Evolutionary conservation across 331 rosid species (phyloP).

Genomic region (Erythrophleum ivorense): DNA sequence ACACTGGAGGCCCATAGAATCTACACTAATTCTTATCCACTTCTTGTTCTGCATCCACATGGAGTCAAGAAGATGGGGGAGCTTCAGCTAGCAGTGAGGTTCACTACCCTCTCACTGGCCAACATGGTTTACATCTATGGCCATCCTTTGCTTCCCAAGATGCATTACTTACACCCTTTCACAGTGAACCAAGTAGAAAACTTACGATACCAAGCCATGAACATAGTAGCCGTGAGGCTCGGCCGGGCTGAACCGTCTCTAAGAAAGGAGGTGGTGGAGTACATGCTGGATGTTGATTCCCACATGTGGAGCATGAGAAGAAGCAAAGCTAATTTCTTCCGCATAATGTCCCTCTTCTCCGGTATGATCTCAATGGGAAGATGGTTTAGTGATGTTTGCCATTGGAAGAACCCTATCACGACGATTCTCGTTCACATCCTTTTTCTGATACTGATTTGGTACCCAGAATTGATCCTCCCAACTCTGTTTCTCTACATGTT

Average conservation of each 20-base stretch:
- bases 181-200: constrained; percentile 85
- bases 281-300: constrained; percentile 89
- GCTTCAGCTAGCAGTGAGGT: constrained; percentile 79
- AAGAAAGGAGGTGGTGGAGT: constrained; percentile 87
- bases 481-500: constrained; percentile 83
- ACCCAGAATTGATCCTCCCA: constrained; percentile 86
- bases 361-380: constrained; percentile 53
- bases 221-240: constrained; percentile 70
- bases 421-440: constrained; percentile 78
- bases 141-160: constrained; percentile 83
- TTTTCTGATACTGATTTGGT: constrained; percentile 73
- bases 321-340: constrained; percentile 91
- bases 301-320: constrained; percentile 93
- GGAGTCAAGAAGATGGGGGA: constrained; percentile 95
- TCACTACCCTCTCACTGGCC: constrained; percentile 73
- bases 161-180: constrained; percentile 85
- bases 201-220: constrained; percentile 82
- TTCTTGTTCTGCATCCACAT: constrained; percentile 73
- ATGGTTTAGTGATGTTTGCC: constrained; percentile 79
- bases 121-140: constrained; percentile 70
- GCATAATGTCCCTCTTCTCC: constrained; percentile 77
- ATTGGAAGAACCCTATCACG: constrained; percentile 79
- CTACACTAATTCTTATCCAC: constrained; percentile 72
- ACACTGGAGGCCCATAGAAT: constrained; percentile 74
- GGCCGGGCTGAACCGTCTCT: constrained; percentile 85